Percentiles rank a stretch among this genome's conserved stretches.
Evolutionary conservation across 352 stramenopile genomes (phyloP).

Genomic region (Hyaloperonospora brassicae): DNA sequence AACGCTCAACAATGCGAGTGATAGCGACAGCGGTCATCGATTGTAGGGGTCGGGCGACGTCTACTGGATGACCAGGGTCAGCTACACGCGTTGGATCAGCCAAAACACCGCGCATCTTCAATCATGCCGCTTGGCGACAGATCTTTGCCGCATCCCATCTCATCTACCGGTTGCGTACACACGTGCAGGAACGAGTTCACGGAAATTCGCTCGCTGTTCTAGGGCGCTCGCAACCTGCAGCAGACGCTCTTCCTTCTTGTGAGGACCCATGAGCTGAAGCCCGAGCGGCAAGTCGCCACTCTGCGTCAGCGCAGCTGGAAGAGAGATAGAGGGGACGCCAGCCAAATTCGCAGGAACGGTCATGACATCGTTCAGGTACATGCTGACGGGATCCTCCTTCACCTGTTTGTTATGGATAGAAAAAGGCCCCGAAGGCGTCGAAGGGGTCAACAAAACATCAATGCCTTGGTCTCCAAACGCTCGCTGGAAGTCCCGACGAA

Average conservation of each 20-base stretch:
- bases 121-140: too few relatives aligned
- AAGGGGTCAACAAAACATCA: slow-evolving; percentile 83
- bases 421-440: slow-evolving; percentile 79
- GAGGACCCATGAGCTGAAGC: slow-evolving; percentile 69
- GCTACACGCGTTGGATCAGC: too few relatives aligned
- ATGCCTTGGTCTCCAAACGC: slow-evolving; percentile 48
- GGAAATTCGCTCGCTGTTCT: slow-evolving; percentile 49
- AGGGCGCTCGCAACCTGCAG: slow-evolving; percentile 57
- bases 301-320: slow-evolving; percentile 59
- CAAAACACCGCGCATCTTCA: too few relatives aligned
- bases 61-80: too few relatives aligned
- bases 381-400: slow-evolving; percentile 63
- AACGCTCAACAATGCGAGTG: too few relatives aligned
- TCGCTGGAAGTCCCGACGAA: slow-evolving; percentile 67
- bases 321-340: slow-evolving; percentile 75
- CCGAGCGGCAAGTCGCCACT: slow-evolving; percentile 56
- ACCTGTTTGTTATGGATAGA: slow-evolving; percentile 42
- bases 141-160: neutral
- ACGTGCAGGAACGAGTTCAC: slow-evolving; percentile 33
- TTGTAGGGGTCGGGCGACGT: too few relatives aligned
- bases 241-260: slow-evolving; percentile 52
- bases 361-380: slow-evolving; percentile 91
- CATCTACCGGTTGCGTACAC: slow-evolving; percentile 41
- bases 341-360: slow-evolving; percentile 87
- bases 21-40: too few relatives aligned